Conservation (phyloP, 352 stramenopile species). For the Saprolegnia diclina region DNA sequence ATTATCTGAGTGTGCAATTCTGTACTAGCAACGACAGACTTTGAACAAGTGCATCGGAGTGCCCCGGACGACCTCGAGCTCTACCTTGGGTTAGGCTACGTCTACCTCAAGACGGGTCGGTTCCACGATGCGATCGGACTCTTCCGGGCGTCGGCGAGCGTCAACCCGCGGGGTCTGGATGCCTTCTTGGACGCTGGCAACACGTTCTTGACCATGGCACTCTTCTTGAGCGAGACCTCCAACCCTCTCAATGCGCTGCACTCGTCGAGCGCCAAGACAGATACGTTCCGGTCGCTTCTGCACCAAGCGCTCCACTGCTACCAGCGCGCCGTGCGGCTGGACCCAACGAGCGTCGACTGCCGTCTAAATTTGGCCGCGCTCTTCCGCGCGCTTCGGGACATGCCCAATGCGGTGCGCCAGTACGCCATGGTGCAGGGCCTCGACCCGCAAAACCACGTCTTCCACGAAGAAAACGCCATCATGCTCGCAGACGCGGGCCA, state of each 20-base stretch:
- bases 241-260: constrained; percentile 3
- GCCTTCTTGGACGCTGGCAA: constrained; percentile 71
- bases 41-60: constrained; percentile 57
- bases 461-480: constrained; percentile 56
- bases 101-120: constrained; percentile 58
- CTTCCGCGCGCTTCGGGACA: constrained; percentile 44
- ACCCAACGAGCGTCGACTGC: constrained; percentile 54
- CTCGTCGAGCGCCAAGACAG: constrained; percentile 36
- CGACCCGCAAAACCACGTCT: constrained; percentile 45
- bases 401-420: constrained; percentile 42
- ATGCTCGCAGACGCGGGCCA: constrained; percentile 46
- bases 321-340: constrained; percentile 46
- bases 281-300: constrained; percentile 36
- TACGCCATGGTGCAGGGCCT: constrained; percentile 42
- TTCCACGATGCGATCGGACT: constrained; percentile 57
- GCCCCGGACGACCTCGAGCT: constrained; percentile 67
- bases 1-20: neutral
- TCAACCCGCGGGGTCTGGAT: constrained; percentile 52
- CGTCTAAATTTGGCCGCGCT: constrained; percentile 67
- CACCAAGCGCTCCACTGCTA: constrained; percentile 62
- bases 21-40: constrained; percentile 43
- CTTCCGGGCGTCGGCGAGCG: constrained; percentile 41
- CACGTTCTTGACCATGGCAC: constrained; percentile 65
- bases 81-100: constrained; percentile 56
- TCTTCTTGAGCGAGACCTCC: constrained; percentile 22